phyloP scores from a whole-genome alignment of 2,329 filamentous ascomycete genomes.

The Pseudogymnoascus destructans region DNA sequence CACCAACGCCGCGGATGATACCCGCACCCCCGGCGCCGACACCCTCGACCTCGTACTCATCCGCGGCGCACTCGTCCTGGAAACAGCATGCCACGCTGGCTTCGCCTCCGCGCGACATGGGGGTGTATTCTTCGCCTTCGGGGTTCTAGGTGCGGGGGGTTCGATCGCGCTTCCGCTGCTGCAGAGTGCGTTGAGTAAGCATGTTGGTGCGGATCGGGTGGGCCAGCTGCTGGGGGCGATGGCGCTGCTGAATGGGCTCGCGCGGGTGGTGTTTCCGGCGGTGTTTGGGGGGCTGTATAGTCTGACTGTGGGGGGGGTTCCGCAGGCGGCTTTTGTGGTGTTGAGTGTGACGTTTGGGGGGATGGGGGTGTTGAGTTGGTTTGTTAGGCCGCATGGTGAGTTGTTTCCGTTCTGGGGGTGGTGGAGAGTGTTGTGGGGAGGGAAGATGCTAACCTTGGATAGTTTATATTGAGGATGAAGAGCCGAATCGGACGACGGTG shows the following conservation, averaged over 20 bases:
- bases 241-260: slow-evolving; percentile 71
- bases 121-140: slow-evolving; percentile 55
- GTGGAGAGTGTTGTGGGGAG: neutral
- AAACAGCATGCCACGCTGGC: slow-evolving; percentile 61
- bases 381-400: slow-evolving; percentile 64
- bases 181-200: slow-evolving; percentile 77
- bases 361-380: slow-evolving; percentile 53
- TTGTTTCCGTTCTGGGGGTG: slow-evolving; percentile 18
- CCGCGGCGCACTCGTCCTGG: slow-evolving; percentile 60
- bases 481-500: neutral
- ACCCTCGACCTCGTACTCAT: slow-evolving; percentile 65
- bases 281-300: slow-evolving; percentile 81
- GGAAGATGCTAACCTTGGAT: neutral
- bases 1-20: slow-evolving; percentile 24
- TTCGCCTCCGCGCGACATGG: slow-evolving; percentile 55
- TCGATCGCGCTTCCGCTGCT: slow-evolving; percentile 77
- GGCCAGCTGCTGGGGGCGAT: slow-evolving; percentile 82
- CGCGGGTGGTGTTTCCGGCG: slow-evolving; percentile 65
- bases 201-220: slow-evolving; percentile 68
- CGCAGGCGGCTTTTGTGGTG: slow-evolving; percentile 73
- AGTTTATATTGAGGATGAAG: slow-evolving; percentile 12
- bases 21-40: slow-evolving; percentile 47
- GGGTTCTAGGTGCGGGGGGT: slow-evolving; percentile 61
- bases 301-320: slow-evolving; percentile 61
- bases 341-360: slow-evolving; percentile 53